Conservation (phyloP, 139 green algal genomes). For the Micractinium sp. region DNA sequence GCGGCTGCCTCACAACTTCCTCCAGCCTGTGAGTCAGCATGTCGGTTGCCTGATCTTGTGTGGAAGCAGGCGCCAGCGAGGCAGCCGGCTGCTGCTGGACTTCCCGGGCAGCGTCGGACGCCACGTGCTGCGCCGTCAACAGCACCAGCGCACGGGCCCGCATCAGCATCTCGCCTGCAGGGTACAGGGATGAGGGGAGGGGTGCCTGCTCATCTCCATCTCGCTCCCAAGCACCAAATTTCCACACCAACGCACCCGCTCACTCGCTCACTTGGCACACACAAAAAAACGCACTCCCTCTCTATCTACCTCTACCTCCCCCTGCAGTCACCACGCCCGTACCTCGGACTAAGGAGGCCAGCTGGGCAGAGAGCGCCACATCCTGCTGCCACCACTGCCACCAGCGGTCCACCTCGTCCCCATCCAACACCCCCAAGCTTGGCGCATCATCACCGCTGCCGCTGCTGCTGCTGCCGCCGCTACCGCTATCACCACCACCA, state of each 20-base stretch:
- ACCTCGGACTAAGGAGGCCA: slow-evolving; percentile 10
- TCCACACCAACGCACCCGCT: background rate
- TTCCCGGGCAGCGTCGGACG: background rate
- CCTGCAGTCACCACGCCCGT: background rate
- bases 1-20: slow-evolving; percentile 14
- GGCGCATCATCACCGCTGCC: background rate
- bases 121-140: background rate
- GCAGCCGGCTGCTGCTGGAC: background rate
- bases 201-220: no score
- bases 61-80: background rate
- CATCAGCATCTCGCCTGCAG: slow-evolving; percentile 28
- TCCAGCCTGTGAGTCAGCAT: slow-evolving; percentile 26
- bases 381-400: slow-evolving; percentile 39
- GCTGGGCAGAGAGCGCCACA: background rate
- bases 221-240: no score
- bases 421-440: background rate
- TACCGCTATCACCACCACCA: background rate
- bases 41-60: background rate
- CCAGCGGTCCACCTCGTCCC: background rate
- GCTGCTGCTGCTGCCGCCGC: background rate
- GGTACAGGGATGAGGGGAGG: background rate
- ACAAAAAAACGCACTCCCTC: no score
- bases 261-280: no score
- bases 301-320: no score
- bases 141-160: background rate